A percentile compares a stretch with the other conserved stretches of the same genome.
Evolutionary conservation across 441 rosid genomes (phyloP).

Genomic region (Adansonia rubrostipa): DNA sequence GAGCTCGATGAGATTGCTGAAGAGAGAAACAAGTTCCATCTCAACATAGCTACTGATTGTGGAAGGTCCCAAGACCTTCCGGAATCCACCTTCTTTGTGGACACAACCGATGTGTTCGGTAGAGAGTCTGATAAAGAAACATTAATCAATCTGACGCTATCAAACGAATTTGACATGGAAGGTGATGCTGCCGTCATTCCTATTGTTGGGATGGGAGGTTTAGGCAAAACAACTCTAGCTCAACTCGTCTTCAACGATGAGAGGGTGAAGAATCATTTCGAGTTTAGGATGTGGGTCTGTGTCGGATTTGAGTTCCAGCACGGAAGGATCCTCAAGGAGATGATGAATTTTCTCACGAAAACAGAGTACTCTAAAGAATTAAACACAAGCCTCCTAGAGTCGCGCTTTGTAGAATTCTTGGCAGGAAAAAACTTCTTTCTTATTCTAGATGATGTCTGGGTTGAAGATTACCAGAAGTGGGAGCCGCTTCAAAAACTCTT

Average conservation of each 20-base stretch:
- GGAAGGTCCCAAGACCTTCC: background rate
- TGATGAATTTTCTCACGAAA: conserved; percentile 10
- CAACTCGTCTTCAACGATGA: conserved; percentile 17
- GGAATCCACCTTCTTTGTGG: background rate
- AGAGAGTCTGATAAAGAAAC: background rate
- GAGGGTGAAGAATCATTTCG: conserved; percentile 12
- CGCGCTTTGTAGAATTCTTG: background rate
- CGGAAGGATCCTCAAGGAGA: background rate
- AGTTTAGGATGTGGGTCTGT: conserved; percentile 20
- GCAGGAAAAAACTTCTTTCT: conserved; percentile 2
- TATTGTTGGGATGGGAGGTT: conserved; percentile 15
- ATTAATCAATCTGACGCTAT: background rate
- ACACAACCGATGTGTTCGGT: background rate
- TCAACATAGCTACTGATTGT: background rate
- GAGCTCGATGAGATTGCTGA: background rate
- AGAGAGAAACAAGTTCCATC: background rate
- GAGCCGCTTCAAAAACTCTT: background rate
- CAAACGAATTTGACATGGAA: background rate
- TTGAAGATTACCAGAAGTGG: background rate
- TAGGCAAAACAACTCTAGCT: conserved; percentile 20
- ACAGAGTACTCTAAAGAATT: background rate
- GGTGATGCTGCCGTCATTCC: conserved; percentile 15
- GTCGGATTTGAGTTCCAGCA: background rate
- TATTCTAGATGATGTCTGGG: conserved; percentile 21
- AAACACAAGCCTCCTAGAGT: background rate